Percentiles rank a stretch among this genome's conserved stretches.
These are phyloP conservation scores for Colletotrichum trifolii DNA, from an alignment of 2,329 filamentous ascomycete genomes.

Conservation along the genomic window DNA sequence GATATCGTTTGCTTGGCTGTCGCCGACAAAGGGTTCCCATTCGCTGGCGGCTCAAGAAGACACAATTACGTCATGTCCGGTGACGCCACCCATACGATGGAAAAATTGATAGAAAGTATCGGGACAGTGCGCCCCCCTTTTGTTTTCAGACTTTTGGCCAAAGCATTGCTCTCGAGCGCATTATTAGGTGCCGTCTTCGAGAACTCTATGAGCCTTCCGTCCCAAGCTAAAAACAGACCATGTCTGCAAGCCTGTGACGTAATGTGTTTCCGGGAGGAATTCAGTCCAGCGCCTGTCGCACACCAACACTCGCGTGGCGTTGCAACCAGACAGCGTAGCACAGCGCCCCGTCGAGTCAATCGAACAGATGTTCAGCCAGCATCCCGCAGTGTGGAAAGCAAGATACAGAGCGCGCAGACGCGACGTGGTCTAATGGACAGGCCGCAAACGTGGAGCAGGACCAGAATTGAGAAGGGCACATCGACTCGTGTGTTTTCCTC, in stretches of 20 bases:
- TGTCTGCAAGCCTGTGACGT: constrained; percentile 22
- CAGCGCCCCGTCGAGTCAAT: background rate
- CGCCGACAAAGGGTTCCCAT: constrained; percentile 13
- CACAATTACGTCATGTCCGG: constrained; percentile 32
- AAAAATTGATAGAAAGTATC: constrained; percentile 12
- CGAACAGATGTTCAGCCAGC: background rate
- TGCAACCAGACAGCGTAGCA: too few species aligned
- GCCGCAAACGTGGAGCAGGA: too few species aligned
- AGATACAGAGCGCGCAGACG: too few species aligned
- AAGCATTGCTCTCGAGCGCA: constrained; percentile 19
- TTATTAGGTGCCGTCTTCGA: constrained; percentile 19
- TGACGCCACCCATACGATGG: constrained; percentile 27
- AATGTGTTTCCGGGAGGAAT: constrained; percentile 13
- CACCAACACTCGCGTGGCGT: background rate
- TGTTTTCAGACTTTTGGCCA: constrained; percentile 1
- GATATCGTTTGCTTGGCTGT: constrained; percentile 13
- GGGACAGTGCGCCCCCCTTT: constrained; percentile 26
- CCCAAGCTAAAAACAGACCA: constrained; percentile 27
- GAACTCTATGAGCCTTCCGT: constrained; percentile 33
- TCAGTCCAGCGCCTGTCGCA: background rate
- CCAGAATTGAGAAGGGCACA: too few species aligned
- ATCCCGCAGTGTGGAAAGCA: too few species aligned
- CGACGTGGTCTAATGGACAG: too few species aligned
- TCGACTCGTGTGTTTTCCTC: background rate
- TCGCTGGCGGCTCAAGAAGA: constrained; percentile 12